Base-by-base conservation (phyloP, 331 rosid species). In the Malus hybrid region DNA sequence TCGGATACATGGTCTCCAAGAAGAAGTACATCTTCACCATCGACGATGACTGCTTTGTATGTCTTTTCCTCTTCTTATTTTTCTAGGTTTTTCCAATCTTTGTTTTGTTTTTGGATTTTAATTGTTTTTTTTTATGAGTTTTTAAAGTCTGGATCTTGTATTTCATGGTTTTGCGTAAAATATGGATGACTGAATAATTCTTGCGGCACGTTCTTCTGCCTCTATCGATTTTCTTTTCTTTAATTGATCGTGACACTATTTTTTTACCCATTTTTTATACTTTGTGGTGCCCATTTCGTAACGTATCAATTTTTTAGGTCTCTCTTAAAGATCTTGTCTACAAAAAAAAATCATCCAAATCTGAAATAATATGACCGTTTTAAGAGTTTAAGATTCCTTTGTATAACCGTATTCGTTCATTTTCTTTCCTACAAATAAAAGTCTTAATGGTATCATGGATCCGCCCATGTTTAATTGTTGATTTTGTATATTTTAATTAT, bases 1-100 rank as follows among this genome's bases (percentile, higher is more conserved):
- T 86, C 69, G 90, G 90, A 27, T 86, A 86, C 70, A 24, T 24
- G 24, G 24, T 24, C 24, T 24, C 24, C 24, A 24, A 24, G 24
- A 24, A 24, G 24, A 24, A 86, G 90, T 86, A 86, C 36, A 79
- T 86, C 71, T 86, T 56, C 90, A 86, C 90, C 22, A 86, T 86
- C 64, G 90, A 86, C 67, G 90, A 86, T 64, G 90, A 86, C 54
- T 86, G 90, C 78, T 86, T 86, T 57, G 90, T 86, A 78, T 76
- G 88, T 74, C 34, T 22, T 16, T 20, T 16, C 39, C 3, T 65
- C 1, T 64, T 16, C 11, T 29, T 29, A 55, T 46, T 54, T 29
- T 31, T 69, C 5, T 4, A 9, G 4, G 60, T 71, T 46, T 78
- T 6, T 33, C 19, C 6, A 52, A 52, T 14, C 18, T 44, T 57